These are phyloP conservation scores for Aspergillus udagawae DNA, from an alignment of 2,329 filamentous ascomycete species.

Conservation along the genomic window DNA sequence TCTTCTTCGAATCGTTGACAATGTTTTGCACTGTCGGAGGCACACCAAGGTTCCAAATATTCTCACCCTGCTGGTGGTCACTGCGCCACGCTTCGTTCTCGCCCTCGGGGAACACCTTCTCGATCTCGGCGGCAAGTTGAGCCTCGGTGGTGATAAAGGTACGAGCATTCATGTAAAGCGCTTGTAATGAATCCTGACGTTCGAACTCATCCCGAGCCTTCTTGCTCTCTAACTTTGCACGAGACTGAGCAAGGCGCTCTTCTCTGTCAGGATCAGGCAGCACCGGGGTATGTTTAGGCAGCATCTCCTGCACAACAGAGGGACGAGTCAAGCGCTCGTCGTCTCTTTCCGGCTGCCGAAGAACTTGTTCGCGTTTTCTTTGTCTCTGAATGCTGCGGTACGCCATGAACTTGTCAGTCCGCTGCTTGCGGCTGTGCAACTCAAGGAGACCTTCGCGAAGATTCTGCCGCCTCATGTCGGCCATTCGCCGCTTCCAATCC, in stretches of 20 bases:
- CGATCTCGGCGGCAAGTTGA: slow-evolving; percentile 70
- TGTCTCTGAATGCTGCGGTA: slow-evolving; percentile 47
- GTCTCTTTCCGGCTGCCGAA: slow-evolving; percentile 64
- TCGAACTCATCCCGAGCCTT: slow-evolving; percentile 53
- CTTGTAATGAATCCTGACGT: slow-evolving; percentile 70
- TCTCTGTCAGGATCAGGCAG: slow-evolving; percentile 62
- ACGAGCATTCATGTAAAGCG: slow-evolving; percentile 83
- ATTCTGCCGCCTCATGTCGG: slow-evolving; percentile 66
- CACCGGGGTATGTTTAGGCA: slow-evolving; percentile 47
- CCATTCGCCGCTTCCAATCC: slow-evolving; percentile 69
- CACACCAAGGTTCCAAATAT: slow-evolving; percentile 49
- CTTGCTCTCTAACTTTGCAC: slow-evolving; percentile 39
- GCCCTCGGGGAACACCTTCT: slow-evolving; percentile 68
- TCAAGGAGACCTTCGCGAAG: slow-evolving; percentile 66
- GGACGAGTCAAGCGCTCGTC: slow-evolving; percentile 74
- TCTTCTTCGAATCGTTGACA: slow-evolving; percentile 27
- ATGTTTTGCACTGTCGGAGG: slow-evolving; percentile 40
- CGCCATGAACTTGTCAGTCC: slow-evolving; percentile 33
- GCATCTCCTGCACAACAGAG: slow-evolving; percentile 56
- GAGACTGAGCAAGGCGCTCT: slow-evolving; percentile 46
- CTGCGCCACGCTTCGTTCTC: slow-evolving; percentile 41
- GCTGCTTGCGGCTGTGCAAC: slow-evolving; percentile 63
- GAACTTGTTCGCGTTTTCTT: slow-evolving; percentile 45
- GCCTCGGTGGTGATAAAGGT: slow-evolving; percentile 80
- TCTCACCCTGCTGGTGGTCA: slow-evolving; percentile 40